These are phyloP conservation scores for Venustampulla echinocandica DNA, from an alignment of 495 filamentous ascomycete genomes.

Conservation along the genomic window DNA sequence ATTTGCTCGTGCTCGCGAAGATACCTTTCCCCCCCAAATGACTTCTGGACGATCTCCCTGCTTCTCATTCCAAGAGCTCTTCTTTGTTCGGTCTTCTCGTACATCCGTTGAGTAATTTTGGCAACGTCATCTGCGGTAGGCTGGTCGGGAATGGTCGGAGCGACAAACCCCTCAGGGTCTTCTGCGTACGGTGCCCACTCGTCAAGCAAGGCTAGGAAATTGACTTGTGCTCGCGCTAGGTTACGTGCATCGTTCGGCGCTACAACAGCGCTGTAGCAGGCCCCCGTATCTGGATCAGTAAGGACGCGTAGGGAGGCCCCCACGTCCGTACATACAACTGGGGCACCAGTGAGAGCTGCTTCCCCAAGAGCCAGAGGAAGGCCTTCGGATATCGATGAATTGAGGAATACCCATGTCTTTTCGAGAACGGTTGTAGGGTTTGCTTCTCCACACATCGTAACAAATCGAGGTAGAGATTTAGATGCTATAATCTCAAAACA, in stretches of 20 bases:
- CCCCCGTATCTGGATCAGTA: constrained; percentile 50
- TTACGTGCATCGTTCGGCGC: constrained; percentile 53
- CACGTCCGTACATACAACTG: constrained; percentile 57
- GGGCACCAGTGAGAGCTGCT: constrained; percentile 54
- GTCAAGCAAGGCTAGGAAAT: constrained; percentile 50
- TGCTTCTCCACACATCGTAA: constrained; percentile 17
- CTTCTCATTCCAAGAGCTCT: constrained; percentile 53
- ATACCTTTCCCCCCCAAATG: constrained; percentile 53
- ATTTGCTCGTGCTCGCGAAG: constrained; percentile 63
- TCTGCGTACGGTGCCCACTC: constrained; percentile 50
- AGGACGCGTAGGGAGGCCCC: constrained; percentile 54
- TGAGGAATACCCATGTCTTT: constrained; percentile 51
- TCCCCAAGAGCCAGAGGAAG: constrained; percentile 58
- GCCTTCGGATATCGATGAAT: constrained; percentile 59
- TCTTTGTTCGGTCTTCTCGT: constrained; percentile 49
- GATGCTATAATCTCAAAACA: constrained; percentile 54
- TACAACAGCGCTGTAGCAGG: constrained; percentile 51
- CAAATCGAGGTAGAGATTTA: constrained; percentile 40
- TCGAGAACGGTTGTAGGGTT: constrained; percentile 1
- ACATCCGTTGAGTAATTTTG: constrained; percentile 50
- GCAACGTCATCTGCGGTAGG: constrained; percentile 45
- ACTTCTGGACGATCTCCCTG: constrained; percentile 50
- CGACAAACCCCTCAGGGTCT: constrained; percentile 29
- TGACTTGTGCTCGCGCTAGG: constrained; percentile 53
- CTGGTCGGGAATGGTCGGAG: constrained; percentile 39